Conservation (phyloP, 352 stramenopile genomes). For the Pythium rhizo-oryzae region DNA sequence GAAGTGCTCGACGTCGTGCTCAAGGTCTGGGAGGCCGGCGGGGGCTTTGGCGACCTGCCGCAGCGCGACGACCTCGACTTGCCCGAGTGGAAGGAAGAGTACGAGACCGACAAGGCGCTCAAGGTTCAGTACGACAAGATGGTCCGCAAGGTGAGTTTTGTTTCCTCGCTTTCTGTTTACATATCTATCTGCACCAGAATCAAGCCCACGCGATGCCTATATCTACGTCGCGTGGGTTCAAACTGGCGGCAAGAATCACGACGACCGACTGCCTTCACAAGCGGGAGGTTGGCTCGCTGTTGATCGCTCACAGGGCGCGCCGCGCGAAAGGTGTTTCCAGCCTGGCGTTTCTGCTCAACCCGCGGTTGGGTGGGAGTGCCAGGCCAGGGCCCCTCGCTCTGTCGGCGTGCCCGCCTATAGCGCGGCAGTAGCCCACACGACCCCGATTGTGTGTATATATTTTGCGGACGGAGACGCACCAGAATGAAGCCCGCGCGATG, state of each 20-base stretch:
- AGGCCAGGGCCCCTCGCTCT: background rate
- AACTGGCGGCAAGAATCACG: conserved; percentile 64
- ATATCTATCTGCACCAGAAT: conserved; percentile 66
- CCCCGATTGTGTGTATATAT: too few relatives aligned
- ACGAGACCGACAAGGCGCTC: conserved; percentile 64
- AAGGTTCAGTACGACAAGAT: conserved; percentile 66
- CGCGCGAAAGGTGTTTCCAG: background rate
- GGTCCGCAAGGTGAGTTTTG: conserved; percentile 64
- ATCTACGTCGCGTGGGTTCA: conserved; percentile 78
- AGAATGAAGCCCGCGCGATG: too few relatives aligned
- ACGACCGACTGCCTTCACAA: conserved; percentile 14
- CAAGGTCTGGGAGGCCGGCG: conserved; percentile 90
- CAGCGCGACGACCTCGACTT: conserved; percentile 64
- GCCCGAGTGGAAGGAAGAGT: conserved; percentile 65
- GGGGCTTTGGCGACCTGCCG: conserved; percentile 94
- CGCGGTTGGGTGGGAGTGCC: conserved; percentile 13
- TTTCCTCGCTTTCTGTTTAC: conserved; percentile 11
- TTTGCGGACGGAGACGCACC: too few relatives aligned
- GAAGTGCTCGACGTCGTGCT: conserved; percentile 92
- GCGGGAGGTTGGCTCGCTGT: conserved; percentile 26
- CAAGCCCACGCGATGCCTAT: conserved; percentile 69
- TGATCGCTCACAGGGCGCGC: background rate
- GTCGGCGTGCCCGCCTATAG: background rate
- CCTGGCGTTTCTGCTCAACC: conserved; percentile 33
- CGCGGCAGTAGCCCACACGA: conserved; percentile 16